phyloP scores from a whole-genome alignment of 495 filamentous ascomycete genomes.

The Pyrenula aspistea region DNA sequence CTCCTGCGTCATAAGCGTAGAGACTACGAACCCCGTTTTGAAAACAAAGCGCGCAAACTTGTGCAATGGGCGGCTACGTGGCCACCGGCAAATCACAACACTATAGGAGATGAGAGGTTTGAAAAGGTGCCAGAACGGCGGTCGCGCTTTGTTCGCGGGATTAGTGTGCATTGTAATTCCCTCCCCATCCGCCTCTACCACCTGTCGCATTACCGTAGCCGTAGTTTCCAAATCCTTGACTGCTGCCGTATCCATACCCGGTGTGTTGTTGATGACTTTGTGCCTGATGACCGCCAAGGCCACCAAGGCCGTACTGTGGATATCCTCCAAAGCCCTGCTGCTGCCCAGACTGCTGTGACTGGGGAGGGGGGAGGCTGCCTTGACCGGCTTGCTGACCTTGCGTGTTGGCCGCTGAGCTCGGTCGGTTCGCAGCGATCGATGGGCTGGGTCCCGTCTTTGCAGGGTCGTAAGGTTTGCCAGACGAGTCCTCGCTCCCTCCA shows the following conservation, averaged over 20 bases:
- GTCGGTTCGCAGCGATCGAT: constrained; percentile 64
- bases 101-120: background rate
- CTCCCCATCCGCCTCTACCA: constrained; percentile 56
- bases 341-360: constrained; percentile 47
- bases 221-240: constrained; percentile 44
- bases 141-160: too few relatives aligned
- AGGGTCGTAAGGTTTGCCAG: constrained; percentile 70
- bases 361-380: constrained; percentile 59
- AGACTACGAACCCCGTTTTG: too few relatives aligned
- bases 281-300: constrained; percentile 54
- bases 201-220: constrained; percentile 33
- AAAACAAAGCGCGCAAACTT: too few relatives aligned
- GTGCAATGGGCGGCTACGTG: too few relatives aligned
- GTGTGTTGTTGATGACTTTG: constrained; percentile 52
- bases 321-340: constrained; percentile 63
- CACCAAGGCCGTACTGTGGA: constrained; percentile 56
- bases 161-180: constrained; percentile 39
- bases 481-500: constrained; percentile 47
- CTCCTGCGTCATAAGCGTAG: too few relatives aligned
- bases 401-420: constrained; percentile 72
- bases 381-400: constrained; percentile 47
- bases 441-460: constrained; percentile 76
- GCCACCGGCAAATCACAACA: too few relatives aligned
- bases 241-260: constrained; percentile 34
- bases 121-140: too few relatives aligned